Evolutionary conservation across 2,329 filamentous ascomycete species (phyloP), one percentile per base, ranked within the genome.

Genomic region (Seiridium unicorne): DNA sequence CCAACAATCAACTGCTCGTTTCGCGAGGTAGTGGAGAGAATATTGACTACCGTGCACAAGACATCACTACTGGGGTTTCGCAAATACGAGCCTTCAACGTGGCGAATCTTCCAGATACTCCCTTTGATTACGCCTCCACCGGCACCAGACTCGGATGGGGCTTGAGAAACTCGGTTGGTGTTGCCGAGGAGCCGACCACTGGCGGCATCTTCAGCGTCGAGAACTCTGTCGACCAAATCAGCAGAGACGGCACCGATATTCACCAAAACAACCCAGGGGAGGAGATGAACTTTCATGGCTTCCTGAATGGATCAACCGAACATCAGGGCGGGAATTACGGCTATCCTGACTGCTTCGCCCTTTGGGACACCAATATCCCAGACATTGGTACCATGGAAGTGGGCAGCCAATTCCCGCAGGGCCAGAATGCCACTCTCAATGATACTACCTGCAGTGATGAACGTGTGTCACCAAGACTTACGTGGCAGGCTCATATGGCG

Each of bases 231-330:
- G 89, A 92, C 71, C 73, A 89, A 49, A 77, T 91, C 11, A 73
- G 73, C n/a, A 80, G 89, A 40, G 74, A 81, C 51, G 83, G 83
- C 6, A 65, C 78, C 31, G 85, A 89, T 61, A 82, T 91, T 54
- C 85, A 89, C 65, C 71, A 84, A 62, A 79, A 89, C 68, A 92
- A 92, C 66, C 89, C 89, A 0, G 89, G 81, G 31, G 89, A 92
- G 70, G 88, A 92, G 73, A 74, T 92, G 70, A 92, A 92, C 72
- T 91, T 84, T 70, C 84, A 89, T 60, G 89, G 89, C 5, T 79
- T 79, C 13, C 81, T 79, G 0, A 55, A 66, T 31, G 55, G 48
- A 31, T 61, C 48, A 72, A 67, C 68, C 36, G 69, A 71, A 13
- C 9, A 51, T 36, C 60, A 60, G 61, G 73, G 70, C 36, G 69